These are phyloP conservation scores for Wickerhamiella musiphila DNA, from an alignment of 805 yeast genomes.

Conservation along the genomic window DNA sequence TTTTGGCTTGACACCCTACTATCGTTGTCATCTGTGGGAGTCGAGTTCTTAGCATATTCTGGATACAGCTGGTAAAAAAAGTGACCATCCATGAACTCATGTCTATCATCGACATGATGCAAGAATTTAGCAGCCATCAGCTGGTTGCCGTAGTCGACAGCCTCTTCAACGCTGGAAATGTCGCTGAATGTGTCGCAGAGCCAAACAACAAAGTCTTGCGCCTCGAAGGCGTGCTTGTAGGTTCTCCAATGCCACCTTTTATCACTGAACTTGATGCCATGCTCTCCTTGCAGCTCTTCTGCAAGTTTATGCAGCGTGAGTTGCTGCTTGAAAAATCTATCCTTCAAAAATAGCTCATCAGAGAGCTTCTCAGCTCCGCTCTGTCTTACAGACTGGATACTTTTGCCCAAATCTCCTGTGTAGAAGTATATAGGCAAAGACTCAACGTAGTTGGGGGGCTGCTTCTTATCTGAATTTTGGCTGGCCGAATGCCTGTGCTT, in stretches of 20 bases:
- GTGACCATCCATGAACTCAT: slow-evolving; percentile 80
- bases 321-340: slow-evolving; percentile 14
- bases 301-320: slow-evolving; percentile 40
- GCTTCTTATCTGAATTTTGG: slow-evolving; percentile 3
- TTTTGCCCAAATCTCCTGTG: slow-evolving; percentile 66
- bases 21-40: neutral
- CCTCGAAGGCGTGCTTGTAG: slow-evolving; percentile 64
- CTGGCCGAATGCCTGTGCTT: slow-evolving; percentile 9
- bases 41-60: slow-evolving; percentile 24
- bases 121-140: slow-evolving; percentile 59
- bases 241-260: slow-evolving; percentile 81
- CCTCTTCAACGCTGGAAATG: slow-evolving; percentile 67
- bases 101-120: slow-evolving; percentile 68
- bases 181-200: slow-evolving; percentile 60
- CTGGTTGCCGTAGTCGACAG: slow-evolving; percentile 59
- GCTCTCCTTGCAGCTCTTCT: slow-evolving; percentile 41
- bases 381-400: slow-evolving; percentile 39
- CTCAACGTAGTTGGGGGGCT: neutral
- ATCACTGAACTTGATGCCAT: slow-evolving; percentile 53
- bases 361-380: too few relatives aligned
- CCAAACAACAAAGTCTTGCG: slow-evolving; percentile 79
- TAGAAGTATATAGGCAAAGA: slow-evolving; percentile 36
- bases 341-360: slow-evolving; percentile 7
- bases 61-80: slow-evolving; percentile 63
- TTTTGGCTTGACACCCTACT: too few relatives aligned